Base-by-base conservation (phyloP, 2,329 filamentous ascomycete species). In the Purpureocillium takamizusanense region DNA sequence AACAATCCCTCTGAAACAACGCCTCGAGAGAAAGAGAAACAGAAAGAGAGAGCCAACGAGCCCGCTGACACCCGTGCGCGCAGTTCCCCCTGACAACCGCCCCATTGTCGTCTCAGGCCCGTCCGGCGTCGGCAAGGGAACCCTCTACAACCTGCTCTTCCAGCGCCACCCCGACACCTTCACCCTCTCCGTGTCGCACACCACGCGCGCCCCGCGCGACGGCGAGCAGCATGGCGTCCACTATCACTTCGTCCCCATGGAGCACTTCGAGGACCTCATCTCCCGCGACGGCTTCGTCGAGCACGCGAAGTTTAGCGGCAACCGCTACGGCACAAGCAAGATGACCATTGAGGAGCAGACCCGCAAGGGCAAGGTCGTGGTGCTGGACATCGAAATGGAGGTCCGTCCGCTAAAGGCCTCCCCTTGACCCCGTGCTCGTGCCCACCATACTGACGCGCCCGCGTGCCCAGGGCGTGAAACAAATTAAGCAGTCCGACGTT, bases 321-420 rank as follows among this genome's bases (percentile, higher is more conserved):
- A 95, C 65, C 69, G 78, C 54, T 95, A 95, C 64, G 89, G 89
- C 40, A 95, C 88, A 5, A 86, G 78, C 57, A 80, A 86, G 54
- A 70, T 74, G 61, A 86, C 86, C 21, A 86, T 95, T 46, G 74
- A 81, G 60, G 78, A 86, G 53, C 80, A 89, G 58, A 74, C 74
- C 2, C 74, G 76, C 43, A 77, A 81, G 63, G 82, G 80, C 14
- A 74, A 72, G 53, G 77, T 88, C 31, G 90, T 89, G 44, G 79
- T 95, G 35, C 67, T 95, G 49, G 90, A 97, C 60, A 97, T 95
- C 56, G 90, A 95, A 72, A 95, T 95, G 86, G 88, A 95, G 76
- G 81, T 83, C 57, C 27, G 65, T 51, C 9, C 18, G 15, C 31
- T 9, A 25, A 25, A 6, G 21, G 21, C 21, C 11, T 16, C 5